Evolutionary conservation across 75 land plant species (phyloP).

Genomic region (Selaginella moellendorffii): DNA sequence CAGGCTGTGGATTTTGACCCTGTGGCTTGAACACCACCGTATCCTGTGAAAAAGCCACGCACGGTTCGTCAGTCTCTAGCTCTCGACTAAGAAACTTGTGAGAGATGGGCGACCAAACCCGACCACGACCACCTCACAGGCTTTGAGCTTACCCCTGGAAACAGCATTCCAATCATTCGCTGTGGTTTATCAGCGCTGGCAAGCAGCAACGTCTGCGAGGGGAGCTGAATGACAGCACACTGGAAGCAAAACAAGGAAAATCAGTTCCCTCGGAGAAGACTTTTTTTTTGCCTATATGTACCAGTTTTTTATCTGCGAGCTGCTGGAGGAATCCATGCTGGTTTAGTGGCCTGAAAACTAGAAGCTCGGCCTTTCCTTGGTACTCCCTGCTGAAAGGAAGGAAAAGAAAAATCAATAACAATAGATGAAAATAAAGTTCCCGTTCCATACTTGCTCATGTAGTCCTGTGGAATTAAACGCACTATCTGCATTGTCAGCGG

Average conservation of each 20-base stretch:
- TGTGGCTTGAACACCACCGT: slow-evolving; percentile 96
- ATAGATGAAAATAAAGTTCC: background rate
- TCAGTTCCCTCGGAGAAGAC: background rate
- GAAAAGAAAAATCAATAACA: background rate
- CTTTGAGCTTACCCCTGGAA: slow-evolving; percentile 54
- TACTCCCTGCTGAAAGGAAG: slow-evolving; percentile 45
- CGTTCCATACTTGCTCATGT: slow-evolving; percentile 41
- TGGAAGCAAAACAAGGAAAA: slow-evolving; percentile 10
- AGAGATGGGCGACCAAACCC: background rate
- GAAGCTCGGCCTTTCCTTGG: slow-evolving; percentile 76
- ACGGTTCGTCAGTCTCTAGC: background rate
- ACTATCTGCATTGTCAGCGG: slow-evolving; percentile 87
- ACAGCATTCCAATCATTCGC: slow-evolving; percentile 86
- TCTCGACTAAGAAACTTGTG: background rate
- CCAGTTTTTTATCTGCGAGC: slow-evolving; percentile 87
- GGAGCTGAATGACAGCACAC: slow-evolving; percentile 90
- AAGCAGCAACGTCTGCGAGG: slow-evolving; percentile 66
- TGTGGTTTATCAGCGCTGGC: slow-evolving; percentile 73
- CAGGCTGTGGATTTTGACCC: slow-evolving; percentile 28
- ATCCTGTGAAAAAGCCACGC: slow-evolving; percentile 36
- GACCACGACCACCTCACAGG: background rate
- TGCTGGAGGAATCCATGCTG: slow-evolving; percentile 84
- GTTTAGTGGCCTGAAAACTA: slow-evolving; percentile 64
- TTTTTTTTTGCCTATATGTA: slow-evolving; percentile 19
- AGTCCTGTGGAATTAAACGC: slow-evolving; percentile 85